Percentiles rank a stretch among this genome's conserved stretches.
Evolutionary conservation across 2,329 filamentous ascomycete genomes (phyloP).

Genomic region (Claviceps arundinis): DNA sequence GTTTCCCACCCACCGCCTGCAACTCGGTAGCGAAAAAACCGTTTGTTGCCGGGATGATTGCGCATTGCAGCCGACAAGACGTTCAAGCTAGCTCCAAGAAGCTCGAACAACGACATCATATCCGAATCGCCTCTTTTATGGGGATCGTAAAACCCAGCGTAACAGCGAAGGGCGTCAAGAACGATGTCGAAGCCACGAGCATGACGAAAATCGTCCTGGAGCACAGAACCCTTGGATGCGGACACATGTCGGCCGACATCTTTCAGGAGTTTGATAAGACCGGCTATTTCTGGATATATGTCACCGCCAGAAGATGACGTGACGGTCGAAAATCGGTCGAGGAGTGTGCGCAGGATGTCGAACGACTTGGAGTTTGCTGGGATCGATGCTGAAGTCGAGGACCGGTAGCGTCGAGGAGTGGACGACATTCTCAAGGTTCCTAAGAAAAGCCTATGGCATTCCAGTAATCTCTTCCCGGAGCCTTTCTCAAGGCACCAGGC

Average conservation of each 20-base stretch:
- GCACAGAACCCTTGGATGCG: conserved; percentile 31
- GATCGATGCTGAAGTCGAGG: conserved; percentile 48
- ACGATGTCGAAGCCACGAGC: conserved; percentile 66
- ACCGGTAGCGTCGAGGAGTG: conserved; percentile 45
- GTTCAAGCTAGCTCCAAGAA: conserved; percentile 58
- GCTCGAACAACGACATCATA: conserved; percentile 50
- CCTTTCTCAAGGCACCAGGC: conserved; percentile 25
- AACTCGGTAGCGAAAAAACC: conserved; percentile 70
- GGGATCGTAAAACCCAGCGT: conserved; percentile 67
- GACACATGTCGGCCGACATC: conserved; percentile 52
- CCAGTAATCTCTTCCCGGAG: conserved; percentile 15
- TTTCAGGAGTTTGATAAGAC: conserved; percentile 43
- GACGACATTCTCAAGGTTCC: conserved; percentile 32
- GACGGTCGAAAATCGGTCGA: conserved; percentile 30
- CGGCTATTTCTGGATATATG: conserved; percentile 34
- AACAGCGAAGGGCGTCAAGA: conserved; percentile 53
- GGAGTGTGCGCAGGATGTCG: conserved; percentile 42
- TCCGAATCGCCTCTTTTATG: conserved; percentile 46
- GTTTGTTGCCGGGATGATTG: conserved; percentile 71
- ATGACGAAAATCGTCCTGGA: conserved; percentile 73
- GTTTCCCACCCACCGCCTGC: conserved; percentile 67
- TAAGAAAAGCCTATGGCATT: conserved; percentile 1
- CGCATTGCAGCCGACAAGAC: conserved; percentile 64
- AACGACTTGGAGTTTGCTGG: conserved; percentile 46
- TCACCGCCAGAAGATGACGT: conserved; percentile 19